These are phyloP conservation scores for Canavalia ensiformis DNA, from an alignment of 306 rosid genomes.

Conservation along the genomic window DNA sequence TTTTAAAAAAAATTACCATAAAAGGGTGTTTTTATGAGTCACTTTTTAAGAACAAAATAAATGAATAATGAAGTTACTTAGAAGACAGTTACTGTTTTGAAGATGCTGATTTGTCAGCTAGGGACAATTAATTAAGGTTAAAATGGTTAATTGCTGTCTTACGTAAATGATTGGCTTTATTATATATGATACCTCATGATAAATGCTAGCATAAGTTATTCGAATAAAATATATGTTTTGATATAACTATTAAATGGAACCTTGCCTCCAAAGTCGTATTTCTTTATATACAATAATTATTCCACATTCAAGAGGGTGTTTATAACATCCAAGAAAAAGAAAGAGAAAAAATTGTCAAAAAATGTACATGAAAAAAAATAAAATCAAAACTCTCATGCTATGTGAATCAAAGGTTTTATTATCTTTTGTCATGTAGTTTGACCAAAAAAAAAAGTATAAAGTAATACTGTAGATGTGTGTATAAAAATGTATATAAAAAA, in stretches of 20 bases:
- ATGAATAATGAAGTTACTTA: conserved; percentile 1
- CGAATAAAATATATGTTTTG: conserved; percentile 22
- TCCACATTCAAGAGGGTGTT: too few species aligned
- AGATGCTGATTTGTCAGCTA: neutral
- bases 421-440: conserved; percentile 34
- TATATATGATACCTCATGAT: conserved; percentile 32
- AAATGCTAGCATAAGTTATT: neutral
- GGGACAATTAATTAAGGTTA: conserved; percentile 25
- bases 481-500: too few species aligned
- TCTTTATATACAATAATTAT: neutral
- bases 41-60: neutral
- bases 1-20: neutral
- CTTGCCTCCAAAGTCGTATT: conserved; percentile 10
- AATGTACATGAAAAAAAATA: too few species aligned
- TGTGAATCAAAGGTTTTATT: conserved; percentile 18
- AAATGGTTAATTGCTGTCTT: conserved; percentile 32
- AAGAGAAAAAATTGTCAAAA: too few species aligned
- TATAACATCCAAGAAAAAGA: too few species aligned
- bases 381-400: too few species aligned
- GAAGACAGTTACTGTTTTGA: conserved; percentile 3
- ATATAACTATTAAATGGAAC: conserved; percentile 20
- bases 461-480: neutral
- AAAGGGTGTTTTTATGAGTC: conserved; percentile 3
- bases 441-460: neutral
- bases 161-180: conserved; percentile 39